Evolutionary conservation across 2,329 filamentous ascomycete species (phyloP), one percentile per base, ranked within the genome.

Genomic region (Rhytidhysteron rufulum): DNA sequence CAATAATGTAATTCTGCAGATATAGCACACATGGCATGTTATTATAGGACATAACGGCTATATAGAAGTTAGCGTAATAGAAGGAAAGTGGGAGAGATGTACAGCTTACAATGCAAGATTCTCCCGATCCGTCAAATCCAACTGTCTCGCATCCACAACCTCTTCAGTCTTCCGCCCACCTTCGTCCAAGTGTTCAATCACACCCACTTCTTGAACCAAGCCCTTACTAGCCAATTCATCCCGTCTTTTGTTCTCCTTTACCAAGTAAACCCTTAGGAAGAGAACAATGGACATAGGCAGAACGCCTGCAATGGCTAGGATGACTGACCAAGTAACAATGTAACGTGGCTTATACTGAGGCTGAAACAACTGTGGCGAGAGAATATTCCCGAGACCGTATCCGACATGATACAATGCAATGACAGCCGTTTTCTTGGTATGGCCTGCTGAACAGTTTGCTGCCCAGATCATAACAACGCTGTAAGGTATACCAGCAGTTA

Each of bases 391-490:
- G 1, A 64, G 42, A 8, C 60, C 57, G 8, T 63, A 64, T 1
- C 65, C 68, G 1, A 67, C 43, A 52, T 68, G 66, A 35, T 67
- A 68, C 40, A 68, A 48, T 11, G 58, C 65, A 15, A 66, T 68
- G 17, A 66, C 57, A 1, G 67, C 70, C 2, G 69, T 63, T 44
- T 71, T 71, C 49, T 72, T 72, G 0, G 68, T 70, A 42, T 70
- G 67, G 1, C 68, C 27, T n/a, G 27, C 27, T 4, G 27, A 30
- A 16, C 57, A 58, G 43, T 66, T 65, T 3, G 62, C 60, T 17
- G 61, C 63, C 62, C 61, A 65, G 4, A 66, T 60, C 65, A 67
- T 67, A 4, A 67, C 64, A 15, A 68, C 58, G 4, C 58, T 59
- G 38, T 67, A 67, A 5, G 27, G 27, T 13, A 30, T 30, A 30